phyloP scores from a whole-genome alignment of 805 yeast species.

The Pichia nanzhaoensis region DNA sequence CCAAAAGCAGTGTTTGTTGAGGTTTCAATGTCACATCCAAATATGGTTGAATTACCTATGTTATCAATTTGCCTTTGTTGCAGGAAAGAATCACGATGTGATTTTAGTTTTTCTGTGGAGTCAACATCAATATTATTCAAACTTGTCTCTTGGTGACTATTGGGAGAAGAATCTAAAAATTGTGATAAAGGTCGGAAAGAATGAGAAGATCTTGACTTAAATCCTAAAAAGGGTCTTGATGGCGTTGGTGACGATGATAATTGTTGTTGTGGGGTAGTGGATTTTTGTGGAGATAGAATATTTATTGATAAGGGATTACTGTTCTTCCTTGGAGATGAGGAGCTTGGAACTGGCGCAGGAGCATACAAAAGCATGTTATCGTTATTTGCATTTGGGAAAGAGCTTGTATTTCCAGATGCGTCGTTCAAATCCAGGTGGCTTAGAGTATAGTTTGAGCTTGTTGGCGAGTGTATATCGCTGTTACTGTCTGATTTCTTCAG shows the following conservation, averaged over 20 bases:
- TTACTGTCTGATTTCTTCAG: constrained; percentile 8
- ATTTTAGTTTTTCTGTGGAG: constrained; percentile 28
- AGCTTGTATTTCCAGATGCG: not conserved
- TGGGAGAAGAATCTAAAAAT: constrained; percentile 24
- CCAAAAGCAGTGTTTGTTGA: constrained; percentile 76
- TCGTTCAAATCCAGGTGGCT: constrained; percentile 1
- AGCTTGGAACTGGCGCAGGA: constrained; percentile 2
- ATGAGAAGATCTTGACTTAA: constrained; percentile 45
- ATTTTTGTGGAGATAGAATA: constrained; percentile 5
- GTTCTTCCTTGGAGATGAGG: constrained; percentile 3
- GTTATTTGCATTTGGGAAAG: not conserved
- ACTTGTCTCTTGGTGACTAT: not conserved
- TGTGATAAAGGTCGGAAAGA: constrained; percentile 32
- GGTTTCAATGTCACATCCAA: constrained; percentile 72
- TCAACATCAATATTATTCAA: constrained; percentile 10
- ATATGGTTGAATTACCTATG: constrained; percentile 48
- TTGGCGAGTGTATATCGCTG: constrained; percentile 1
- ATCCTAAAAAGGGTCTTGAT: constrained; percentile 41
- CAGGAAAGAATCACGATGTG: constrained; percentile 45
- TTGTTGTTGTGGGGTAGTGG: not conserved
- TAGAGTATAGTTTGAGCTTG: not conserved
- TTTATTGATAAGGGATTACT: constrained; percentile 7
- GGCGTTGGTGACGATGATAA: constrained; percentile 25
- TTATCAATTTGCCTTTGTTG: constrained; percentile 35
- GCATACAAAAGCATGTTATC: not conserved